phyloP scores from a whole-genome alignment of 2,329 filamentous ascomycete species.

The Pseudogymnoascus sp. region DNA sequence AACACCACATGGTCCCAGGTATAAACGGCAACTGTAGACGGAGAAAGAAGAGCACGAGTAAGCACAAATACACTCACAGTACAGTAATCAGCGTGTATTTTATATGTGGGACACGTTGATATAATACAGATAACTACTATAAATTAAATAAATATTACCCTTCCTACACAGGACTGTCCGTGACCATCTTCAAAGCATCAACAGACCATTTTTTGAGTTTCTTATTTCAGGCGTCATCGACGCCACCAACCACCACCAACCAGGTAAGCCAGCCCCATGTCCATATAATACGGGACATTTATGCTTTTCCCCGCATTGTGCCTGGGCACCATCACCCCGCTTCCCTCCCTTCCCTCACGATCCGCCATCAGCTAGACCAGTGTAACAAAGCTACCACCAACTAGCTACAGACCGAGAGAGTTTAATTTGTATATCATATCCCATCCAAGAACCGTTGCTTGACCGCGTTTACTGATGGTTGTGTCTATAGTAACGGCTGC shows the following conservation, averaged over 20 bases:
- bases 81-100: background rate
- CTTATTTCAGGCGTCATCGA: background rate
- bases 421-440: background rate
- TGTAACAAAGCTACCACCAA: background rate
- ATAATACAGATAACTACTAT: background rate
- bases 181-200: background rate
- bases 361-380: background rate
- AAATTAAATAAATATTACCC: background rate
- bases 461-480: background rate
- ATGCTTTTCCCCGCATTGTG: background rate
- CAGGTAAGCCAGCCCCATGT: background rate
- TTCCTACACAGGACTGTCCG: no score
- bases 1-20: background rate
- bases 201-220: background rate
- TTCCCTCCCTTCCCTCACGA: background rate
- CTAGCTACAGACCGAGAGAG: background rate
- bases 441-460: background rate
- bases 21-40: background rate
- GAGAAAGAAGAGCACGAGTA: background rate
- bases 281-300: background rate
- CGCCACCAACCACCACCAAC: background rate
- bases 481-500: background rate
- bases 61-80: background rate
- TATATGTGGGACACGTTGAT: background rate
- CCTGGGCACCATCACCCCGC: background rate